Conservation (phyloP, 345 rosid genomes). For the Euphorbia tirucalli region DNA sequence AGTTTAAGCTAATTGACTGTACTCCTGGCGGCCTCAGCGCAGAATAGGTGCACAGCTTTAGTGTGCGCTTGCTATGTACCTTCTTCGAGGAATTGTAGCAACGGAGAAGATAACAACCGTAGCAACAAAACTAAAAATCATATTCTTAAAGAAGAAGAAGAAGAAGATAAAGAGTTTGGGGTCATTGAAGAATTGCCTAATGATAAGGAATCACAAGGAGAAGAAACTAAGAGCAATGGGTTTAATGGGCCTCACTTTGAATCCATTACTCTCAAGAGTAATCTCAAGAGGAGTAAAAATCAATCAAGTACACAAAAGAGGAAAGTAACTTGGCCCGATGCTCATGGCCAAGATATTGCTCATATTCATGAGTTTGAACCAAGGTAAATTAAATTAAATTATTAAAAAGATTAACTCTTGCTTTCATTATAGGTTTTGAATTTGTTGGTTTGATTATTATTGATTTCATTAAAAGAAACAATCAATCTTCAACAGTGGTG, state of each 20-base stretch:
- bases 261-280: too few relatives aligned
- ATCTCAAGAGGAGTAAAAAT: conserved; percentile 47
- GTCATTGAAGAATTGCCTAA: conserved; percentile 25
- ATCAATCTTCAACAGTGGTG: too few relatives aligned
- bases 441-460: background rate
- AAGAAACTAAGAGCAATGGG: conserved; percentile 18
- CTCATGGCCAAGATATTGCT: conserved; percentile 72
- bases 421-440: background rate
- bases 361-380: conserved; percentile 71
- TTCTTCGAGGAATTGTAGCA: conserved; percentile 34
- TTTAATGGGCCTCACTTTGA: conserved; percentile 34
- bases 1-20: conserved; percentile 9
- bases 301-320: conserved; percentile 40
- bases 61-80: conserved; percentile 75
- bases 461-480: background rate
- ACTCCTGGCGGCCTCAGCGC: conserved; percentile 71
- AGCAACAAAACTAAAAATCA: conserved; percentile 31
- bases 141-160: conserved; percentile 28
- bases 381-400: conserved; percentile 35
- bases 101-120: conserved; percentile 18
- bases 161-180: too few relatives aligned
- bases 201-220: conserved; percentile 14
- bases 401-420: too few relatives aligned
- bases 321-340: conserved; percentile 83
- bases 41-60: conserved; percentile 58